Conservation (phyloP, 2,329 filamentous ascomycete species). For the Paecilomyces dactylethromorphus region DNA sequence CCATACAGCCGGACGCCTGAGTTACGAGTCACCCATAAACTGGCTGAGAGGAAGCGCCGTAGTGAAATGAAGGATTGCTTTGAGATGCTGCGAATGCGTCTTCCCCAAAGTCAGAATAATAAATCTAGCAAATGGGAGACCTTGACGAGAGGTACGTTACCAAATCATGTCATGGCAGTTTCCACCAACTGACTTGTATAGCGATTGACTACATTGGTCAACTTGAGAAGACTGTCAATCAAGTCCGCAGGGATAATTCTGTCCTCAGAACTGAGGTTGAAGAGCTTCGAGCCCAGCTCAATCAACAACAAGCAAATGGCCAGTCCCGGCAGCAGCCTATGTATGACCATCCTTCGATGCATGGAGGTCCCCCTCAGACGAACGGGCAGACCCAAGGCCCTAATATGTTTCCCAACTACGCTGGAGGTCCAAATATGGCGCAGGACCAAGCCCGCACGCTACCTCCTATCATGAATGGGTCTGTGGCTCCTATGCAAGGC, state of each 20-base stretch:
- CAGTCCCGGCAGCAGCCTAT: slow-evolving; percentile 24
- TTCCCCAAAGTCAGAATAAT: slow-evolving; percentile 42
- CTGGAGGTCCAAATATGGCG: slow-evolving; percentile 19
- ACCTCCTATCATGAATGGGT: slow-evolving; percentile 41
- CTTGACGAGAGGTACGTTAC: slow-evolving; percentile 35
- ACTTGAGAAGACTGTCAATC: slow-evolving; percentile 35
- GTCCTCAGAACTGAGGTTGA: slow-evolving; percentile 30
- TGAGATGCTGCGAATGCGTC: slow-evolving; percentile 37
- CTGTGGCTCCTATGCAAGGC: slow-evolving; percentile 42
- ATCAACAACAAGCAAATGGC: slow-evolving; percentile 24
- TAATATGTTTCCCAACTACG: slow-evolving; percentile 20
- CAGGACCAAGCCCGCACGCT: slow-evolving; percentile 41
- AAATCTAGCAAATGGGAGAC: slow-evolving; percentile 50
- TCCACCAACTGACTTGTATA: slow-evolving; percentile 13
- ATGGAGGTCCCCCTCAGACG: slow-evolving; percentile 17
- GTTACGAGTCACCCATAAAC: slow-evolving; percentile 43
- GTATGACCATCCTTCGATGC: slow-evolving; percentile 31
- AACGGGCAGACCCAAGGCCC: slow-evolving; percentile 27
- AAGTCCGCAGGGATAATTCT: slow-evolving; percentile 32
- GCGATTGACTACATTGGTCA: slow-evolving; percentile 44
- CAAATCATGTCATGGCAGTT: not conserved
- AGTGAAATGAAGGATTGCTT: slow-evolving; percentile 50
- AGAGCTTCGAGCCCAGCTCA: slow-evolving; percentile 34
- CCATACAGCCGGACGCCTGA: slow-evolving; percentile 46
- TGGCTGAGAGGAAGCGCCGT: slow-evolving; percentile 45